Percentiles rank a stretch among this genome's conserved stretches.
Evolutionary conservation across 768 basidiomycete genomes (phyloP).

Genomic region (Cystobasidiopsis lactophilus): DNA sequence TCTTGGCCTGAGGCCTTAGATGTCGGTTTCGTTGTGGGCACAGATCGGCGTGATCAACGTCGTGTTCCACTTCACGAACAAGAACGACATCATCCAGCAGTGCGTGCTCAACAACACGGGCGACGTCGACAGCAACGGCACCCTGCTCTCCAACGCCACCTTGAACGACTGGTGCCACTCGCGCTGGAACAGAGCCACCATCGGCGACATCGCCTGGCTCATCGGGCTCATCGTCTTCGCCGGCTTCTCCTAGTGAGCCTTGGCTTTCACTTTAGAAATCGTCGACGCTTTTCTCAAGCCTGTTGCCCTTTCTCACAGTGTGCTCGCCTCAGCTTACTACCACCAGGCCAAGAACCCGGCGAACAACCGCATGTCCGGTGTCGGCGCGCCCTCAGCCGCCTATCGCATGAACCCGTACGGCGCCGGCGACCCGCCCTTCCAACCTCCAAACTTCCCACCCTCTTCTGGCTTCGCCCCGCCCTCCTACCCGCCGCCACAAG

Average conservation of each 20-base stretch:
- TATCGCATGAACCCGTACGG: not conserved
- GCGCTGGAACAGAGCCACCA: not conserved
- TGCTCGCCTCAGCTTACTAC: not conserved
- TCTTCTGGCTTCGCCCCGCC: not conserved
- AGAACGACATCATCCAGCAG: no score
- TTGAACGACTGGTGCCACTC: not conserved
- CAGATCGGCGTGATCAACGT: no score
- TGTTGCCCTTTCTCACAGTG: no score
- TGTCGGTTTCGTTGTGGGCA: no score
- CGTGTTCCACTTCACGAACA: no score
- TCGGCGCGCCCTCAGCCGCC: not conserved
- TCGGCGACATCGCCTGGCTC: not conserved
- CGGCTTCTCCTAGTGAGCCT: not conserved
- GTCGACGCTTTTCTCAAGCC: not conserved
- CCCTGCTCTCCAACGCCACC: not conserved
- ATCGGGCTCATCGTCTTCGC: not conserved
- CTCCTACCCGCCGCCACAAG: no score
- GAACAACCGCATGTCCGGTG: not conserved
- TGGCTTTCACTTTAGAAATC: not conserved
- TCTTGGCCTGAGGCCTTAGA: not conserved
- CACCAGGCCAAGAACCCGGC: constrained; percentile 1
- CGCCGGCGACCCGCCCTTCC: not conserved
- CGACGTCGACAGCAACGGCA: not conserved
- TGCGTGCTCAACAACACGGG: no score
- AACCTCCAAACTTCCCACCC: not conserved